Evolutionary conservation across 2,329 filamentous ascomycete species (phyloP), one percentile per base, ranked within the genome.

Genomic region (Alternaria infectoria): DNA sequence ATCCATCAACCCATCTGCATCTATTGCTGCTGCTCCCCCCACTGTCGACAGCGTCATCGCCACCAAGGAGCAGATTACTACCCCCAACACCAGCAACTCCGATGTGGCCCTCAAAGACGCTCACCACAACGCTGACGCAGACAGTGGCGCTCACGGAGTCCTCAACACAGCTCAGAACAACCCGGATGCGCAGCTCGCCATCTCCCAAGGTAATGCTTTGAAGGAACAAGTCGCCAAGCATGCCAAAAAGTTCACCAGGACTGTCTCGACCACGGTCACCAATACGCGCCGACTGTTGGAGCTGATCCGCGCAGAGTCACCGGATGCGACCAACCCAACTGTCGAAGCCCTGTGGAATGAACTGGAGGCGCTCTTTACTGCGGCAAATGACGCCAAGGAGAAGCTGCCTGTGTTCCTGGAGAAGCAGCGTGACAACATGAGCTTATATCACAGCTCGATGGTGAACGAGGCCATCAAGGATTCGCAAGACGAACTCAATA

Each of bases 381-480:
- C 63, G 13, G 65, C 68, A 21, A 70, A 66, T 13, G 64, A 67
- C 0, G 61, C 71, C 12, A 73, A 72, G 17, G 40, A 58, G 43
- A 66, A 65, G n/a, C 44, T 76, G 7, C 71, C 75, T 7, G 52
- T 26, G 7, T 74, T 74, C 57, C 54, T 78, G 3, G 67, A 76
- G 43, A 74, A 72, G 59, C 75, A 77, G 58, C 69, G 73, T 15
- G 66, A 74, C 26, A 74, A 73, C 54, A 67, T 74, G 62, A 68
- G 65, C 25, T 61, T 77, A 5, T 69, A 73, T 32, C 71, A 74
- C 52, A 62, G 56, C 8, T 67, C 73, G 2, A 59, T 69, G 52
- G 52, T 76, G 54, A 74, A 74, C n/a, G 67, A 74, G 32, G 68
- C 64, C 5, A 67, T 74, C 15, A 64, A 54, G 9, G 68, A 73